Conservation (phyloP, 1,284 basidiomycete species). For the Anthracocystis panici-leucophaei region DNA sequence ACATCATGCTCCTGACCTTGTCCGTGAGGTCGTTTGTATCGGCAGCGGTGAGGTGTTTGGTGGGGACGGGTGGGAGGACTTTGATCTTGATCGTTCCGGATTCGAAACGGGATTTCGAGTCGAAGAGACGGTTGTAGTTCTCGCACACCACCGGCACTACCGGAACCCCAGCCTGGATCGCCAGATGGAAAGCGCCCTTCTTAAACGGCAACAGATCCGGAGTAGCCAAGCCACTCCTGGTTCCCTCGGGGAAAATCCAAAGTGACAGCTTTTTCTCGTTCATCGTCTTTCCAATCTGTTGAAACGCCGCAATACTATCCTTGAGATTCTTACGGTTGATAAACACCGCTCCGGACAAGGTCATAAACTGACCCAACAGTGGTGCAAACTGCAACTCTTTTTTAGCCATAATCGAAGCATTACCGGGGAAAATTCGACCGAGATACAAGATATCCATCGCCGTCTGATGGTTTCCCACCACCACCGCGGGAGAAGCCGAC, state of each 20-base stretch:
- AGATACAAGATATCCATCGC: conserved; percentile 73
- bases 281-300: conserved; percentile 84
- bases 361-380: conserved; percentile 88
- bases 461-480: conserved; percentile 90
- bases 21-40: conserved; percentile 78
- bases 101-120: conserved; percentile 82
- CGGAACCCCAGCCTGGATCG: conserved; percentile 80
- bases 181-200: conserved; percentile 97
- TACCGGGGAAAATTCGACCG: conserved; percentile 86
- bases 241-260: conserved; percentile 69
- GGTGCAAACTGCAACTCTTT: conserved; percentile 88
- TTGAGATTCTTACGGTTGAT: conserved; percentile 86
- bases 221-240: conserved; percentile 71
- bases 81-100: conserved; percentile 30
- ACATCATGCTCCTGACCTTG: conserved; percentile 72
- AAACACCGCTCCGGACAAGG: conserved; percentile 90
- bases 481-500: conserved; percentile 76
- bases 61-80: conserved; percentile 84
- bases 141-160: conserved; percentile 92
- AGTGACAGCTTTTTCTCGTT: conserved; percentile 75
- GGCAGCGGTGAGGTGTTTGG: conserved; percentile 76
- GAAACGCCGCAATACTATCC: conserved; percentile 81
- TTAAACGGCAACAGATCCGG: conserved; percentile 81
- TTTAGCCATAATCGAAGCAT: conserved; percentile 92
- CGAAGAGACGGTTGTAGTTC: conserved; percentile 86